Conservation (phyloP, 495 filamentous ascomycete species). For the Choiromyces venosus region DNA sequence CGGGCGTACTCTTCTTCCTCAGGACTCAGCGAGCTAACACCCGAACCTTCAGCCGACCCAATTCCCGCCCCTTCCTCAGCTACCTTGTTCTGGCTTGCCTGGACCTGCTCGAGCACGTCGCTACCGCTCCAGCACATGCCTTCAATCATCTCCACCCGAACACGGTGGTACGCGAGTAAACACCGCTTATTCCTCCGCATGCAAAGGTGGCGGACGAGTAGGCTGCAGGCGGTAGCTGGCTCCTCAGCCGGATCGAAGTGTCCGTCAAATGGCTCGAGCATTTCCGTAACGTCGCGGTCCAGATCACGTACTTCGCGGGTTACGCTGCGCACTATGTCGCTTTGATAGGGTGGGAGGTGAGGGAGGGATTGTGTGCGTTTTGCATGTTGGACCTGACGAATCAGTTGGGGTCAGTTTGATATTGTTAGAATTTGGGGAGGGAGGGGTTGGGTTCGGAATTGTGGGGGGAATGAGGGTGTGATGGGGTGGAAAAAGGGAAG, state of each 20-base stretch:
- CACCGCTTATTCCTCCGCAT: constrained; percentile 97
- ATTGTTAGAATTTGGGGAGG: constrained; percentile 31
- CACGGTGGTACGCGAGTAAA: constrained; percentile 87
- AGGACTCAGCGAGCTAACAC: constrained; percentile 73
- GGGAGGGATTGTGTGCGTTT: constrained; percentile 87
- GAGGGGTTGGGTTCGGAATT: background rate
- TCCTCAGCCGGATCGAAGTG: constrained; percentile 80
- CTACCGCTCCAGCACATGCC: constrained; percentile 87
- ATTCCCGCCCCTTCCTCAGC: constrained; percentile 35
- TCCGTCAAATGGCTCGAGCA: constrained; percentile 74
- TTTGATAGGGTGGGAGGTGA: constrained; percentile 87
- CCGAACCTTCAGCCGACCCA: constrained; percentile 36
- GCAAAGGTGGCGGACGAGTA: constrained; percentile 88
- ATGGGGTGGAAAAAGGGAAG: background rate
- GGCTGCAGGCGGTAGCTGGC: constrained; percentile 74
- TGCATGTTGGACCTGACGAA: constrained; percentile 82
- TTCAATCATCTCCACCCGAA: constrained; percentile 83
- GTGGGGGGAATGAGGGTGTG: constrained; percentile 12
- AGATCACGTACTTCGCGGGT: constrained; percentile 91
- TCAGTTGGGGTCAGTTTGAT: constrained; percentile 4
- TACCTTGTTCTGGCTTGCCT: constrained; percentile 45
- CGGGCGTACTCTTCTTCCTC: constrained; percentile 97
- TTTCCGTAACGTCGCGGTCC: constrained; percentile 75
- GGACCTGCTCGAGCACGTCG: constrained; percentile 60
- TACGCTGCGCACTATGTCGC: constrained; percentile 80